These are phyloP conservation scores for Debaryomycetaceae sp. DNA, from an alignment of 1,139 yeast species.

Conservation along the genomic window DNA sequence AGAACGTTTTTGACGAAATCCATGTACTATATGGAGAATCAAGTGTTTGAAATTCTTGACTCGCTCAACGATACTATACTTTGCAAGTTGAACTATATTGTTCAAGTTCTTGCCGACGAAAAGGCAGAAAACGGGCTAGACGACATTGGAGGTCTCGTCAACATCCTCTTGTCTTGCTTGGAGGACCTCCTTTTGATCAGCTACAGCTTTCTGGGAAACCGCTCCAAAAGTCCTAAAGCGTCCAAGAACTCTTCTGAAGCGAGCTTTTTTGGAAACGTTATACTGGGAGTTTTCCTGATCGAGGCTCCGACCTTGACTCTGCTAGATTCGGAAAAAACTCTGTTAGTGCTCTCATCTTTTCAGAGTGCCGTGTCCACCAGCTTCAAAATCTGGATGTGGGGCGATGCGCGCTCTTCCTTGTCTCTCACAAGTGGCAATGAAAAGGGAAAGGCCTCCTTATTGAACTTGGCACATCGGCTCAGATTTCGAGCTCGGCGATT, in stretches of 20 bases:
- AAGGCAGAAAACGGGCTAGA: constrained; percentile 12
- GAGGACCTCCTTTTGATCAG: constrained; percentile 53
- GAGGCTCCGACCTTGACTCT: constrained; percentile 56
- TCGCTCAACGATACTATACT: constrained; percentile 42
- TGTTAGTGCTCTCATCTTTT: constrained; percentile 50
- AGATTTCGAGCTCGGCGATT: constrained; percentile 64
- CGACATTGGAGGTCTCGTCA: constrained; percentile 37
- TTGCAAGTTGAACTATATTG: constrained; percentile 28
- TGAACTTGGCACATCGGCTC: constrained; percentile 54
- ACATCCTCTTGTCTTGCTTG: constrained; percentile 49
- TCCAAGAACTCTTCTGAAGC: constrained; percentile 17
- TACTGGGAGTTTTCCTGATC: constrained; percentile 77
- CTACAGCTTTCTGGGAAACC: constrained; percentile 42
- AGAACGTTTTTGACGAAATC: constrained; percentile 31
- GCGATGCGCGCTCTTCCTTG: constrained; percentile 36
- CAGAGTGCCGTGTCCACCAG: constrained; percentile 47
- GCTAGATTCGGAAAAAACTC: constrained; percentile 43
- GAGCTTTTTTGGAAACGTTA: constrained; percentile 65
- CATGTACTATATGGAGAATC: constrained; percentile 36
- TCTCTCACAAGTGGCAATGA: constrained; percentile 6
- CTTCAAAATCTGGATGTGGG: constrained; percentile 66
- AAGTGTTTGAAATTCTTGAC: constrained; percentile 40
- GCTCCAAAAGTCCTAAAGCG: constrained; percentile 14
- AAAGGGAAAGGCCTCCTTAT: constrained; percentile 36
- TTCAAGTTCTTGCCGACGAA: constrained; percentile 11